Evolutionary conservation across 208 protist species (phyloP).

Genomic region (Leishmania braziliensis): DNA sequence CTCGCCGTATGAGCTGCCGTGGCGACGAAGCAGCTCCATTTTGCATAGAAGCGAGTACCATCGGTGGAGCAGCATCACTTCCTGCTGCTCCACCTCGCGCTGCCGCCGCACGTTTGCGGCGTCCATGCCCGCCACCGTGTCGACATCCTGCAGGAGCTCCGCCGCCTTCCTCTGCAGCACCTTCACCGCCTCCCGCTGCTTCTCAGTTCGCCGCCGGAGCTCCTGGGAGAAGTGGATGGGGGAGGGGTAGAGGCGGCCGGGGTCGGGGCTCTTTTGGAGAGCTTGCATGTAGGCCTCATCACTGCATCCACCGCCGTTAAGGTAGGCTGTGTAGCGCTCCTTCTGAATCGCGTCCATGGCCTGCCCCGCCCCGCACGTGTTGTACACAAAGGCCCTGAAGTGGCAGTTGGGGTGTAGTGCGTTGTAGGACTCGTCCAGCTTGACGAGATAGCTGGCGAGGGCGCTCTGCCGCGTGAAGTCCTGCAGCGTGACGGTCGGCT

Average conservation of each 20-base stretch:
- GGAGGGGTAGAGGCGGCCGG: constrained; percentile 53
- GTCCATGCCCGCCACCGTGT: constrained; percentile 42
- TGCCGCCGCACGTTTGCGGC: constrained; percentile 42
- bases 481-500: constrained; percentile 32
- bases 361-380: constrained; percentile 59
- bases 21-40: constrained; percentile 58
- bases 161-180: constrained; percentile 42
- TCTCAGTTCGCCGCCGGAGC: constrained; percentile 52
- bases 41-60: constrained; percentile 55
- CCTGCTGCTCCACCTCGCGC: constrained; percentile 48
- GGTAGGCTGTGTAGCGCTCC: constrained; percentile 61
- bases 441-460: constrained; percentile 62
- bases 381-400: constrained; percentile 83
- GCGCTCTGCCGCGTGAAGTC: constrained; percentile 56
- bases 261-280: constrained; percentile 57
- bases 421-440: constrained; percentile 73
- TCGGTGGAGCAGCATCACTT: constrained; percentile 66
- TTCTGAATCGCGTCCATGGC: constrained; percentile 55
- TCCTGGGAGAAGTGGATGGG: constrained; percentile 78
- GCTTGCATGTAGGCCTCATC: constrained; percentile 63
- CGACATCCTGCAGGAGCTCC: constrained; percentile 38
- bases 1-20: constrained; percentile 38
- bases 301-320: constrained; percentile 53
- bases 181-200: constrained; percentile 54
- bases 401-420: constrained; percentile 63